Conservation (phyloP, 257 asterid genomes). For the Solanum rostratum region DNA sequence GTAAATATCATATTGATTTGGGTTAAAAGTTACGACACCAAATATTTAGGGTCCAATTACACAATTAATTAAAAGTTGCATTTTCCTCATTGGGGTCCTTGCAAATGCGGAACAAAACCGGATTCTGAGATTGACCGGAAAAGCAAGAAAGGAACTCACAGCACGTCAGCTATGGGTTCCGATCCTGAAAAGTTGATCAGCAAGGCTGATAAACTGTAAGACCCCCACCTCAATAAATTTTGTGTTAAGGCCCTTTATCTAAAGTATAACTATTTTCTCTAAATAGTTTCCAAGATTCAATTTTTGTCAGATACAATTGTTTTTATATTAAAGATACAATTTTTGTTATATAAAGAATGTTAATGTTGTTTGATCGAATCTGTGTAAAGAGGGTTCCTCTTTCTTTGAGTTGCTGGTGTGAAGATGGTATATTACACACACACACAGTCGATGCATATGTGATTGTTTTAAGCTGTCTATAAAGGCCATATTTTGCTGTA, state of each 20-base stretch:
- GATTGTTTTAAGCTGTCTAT: not conserved
- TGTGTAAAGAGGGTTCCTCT: not conserved
- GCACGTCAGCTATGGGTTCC: constrained; percentile 51
- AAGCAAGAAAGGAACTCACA: not conserved
- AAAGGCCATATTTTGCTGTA: not conserved
- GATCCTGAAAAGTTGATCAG: constrained; percentile 77
- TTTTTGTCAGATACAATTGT: not conserved
- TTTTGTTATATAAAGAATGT: not conserved
- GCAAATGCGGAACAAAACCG: not conserved
- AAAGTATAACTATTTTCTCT: not conserved
- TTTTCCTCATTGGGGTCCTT: not conserved
- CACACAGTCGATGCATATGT: not conserved
- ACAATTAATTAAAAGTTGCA: not conserved
- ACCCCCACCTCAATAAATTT: not conserved
- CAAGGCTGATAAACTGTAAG: constrained; percentile 89
- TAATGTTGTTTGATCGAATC: not conserved
- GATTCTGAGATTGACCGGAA: not conserved
- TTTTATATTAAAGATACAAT: not conserved
- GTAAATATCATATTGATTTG: not conserved
- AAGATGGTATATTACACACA: not conserved
- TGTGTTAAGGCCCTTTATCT: not conserved
- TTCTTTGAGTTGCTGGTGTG: not conserved
- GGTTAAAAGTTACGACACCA: not conserved
- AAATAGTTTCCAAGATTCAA: not conserved
- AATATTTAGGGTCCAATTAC: not conserved